Conservation (phyloP, 169 alveolate genomes). For the Plasmodium sp. region DNA sequence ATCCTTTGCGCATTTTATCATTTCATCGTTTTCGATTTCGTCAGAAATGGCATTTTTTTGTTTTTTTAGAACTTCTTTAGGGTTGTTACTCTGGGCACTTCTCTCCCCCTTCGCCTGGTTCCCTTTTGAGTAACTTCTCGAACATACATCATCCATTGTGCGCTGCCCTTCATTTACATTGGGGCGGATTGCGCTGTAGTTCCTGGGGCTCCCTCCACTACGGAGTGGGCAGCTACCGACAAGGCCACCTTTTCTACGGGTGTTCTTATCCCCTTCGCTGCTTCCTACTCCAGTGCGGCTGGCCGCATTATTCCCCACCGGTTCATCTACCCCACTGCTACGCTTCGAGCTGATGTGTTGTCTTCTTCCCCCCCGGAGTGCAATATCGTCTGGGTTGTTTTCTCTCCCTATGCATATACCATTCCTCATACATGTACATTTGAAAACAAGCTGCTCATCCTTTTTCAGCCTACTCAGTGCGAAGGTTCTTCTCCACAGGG, state of each 20-base stretch:
- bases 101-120: not conserved
- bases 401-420: conserved; percentile 23
- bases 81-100: not conserved
- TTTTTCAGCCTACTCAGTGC: conserved; percentile 7
- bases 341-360: not conserved
- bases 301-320: not conserved
- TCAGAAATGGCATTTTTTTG: not conserved
- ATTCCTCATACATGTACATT: conserved; percentile 24
- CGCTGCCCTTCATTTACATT: not conserved
- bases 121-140: not conserved
- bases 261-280: not conserved
- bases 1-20: not conserved
- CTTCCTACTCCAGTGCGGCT: not conserved
- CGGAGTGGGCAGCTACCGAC: not conserved
- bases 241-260: not conserved
- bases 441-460: conserved; percentile 15
- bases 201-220: not conserved
- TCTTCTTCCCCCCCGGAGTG: not conserved
- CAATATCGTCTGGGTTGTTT: not conserved
- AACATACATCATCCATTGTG: conserved; percentile 6
- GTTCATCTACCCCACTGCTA: not conserved
- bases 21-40: not conserved
- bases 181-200: not conserved
- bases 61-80: not conserved
- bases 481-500: conserved; percentile 1